phyloP scores from a whole-genome alignment of 164 flowering plant genomes.

The Annona cherimola region DNA sequence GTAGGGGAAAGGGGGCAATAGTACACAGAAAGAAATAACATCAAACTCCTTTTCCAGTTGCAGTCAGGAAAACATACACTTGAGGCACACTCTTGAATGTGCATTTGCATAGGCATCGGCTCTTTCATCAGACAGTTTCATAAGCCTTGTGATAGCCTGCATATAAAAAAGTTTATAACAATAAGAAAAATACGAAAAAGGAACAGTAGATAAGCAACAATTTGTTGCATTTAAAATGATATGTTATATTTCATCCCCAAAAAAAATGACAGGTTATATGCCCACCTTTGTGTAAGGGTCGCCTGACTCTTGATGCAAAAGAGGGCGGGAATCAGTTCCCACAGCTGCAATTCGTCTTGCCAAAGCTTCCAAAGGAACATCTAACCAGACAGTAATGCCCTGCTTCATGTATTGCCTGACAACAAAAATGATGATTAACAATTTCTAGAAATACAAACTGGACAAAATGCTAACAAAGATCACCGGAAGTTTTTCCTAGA shows the following conservation, averaged over 20 bases:
- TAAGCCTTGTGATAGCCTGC: conserved; percentile 60
- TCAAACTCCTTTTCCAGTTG: background rate
- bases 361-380: conserved; percentile 85
- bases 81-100: conserved; percentile 61
- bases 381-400: conserved; percentile 84
- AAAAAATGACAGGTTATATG: background rate
- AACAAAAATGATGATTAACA: conserved; percentile 6
- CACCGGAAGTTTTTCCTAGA: background rate
- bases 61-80: conserved; percentile 40
- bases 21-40: background rate
- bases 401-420: conserved; percentile 76
- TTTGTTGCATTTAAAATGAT: background rate
- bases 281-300: conserved; percentile 72
- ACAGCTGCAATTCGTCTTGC: conserved; percentile 80
- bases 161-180: too few species aligned
- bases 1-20: background rate
- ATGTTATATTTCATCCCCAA: too few species aligned
- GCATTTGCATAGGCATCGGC: conserved; percentile 73
- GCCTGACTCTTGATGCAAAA: conserved; percentile 66
- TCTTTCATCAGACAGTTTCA: conserved; percentile 57
- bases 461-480: background rate
- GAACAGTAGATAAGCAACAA: too few species aligned
- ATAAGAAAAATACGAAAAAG: too few species aligned
- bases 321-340: conserved; percentile 89
- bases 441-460: background rate